Conservation (phyloP, 306 rosid species). For the Rosa multiflora region DNA sequence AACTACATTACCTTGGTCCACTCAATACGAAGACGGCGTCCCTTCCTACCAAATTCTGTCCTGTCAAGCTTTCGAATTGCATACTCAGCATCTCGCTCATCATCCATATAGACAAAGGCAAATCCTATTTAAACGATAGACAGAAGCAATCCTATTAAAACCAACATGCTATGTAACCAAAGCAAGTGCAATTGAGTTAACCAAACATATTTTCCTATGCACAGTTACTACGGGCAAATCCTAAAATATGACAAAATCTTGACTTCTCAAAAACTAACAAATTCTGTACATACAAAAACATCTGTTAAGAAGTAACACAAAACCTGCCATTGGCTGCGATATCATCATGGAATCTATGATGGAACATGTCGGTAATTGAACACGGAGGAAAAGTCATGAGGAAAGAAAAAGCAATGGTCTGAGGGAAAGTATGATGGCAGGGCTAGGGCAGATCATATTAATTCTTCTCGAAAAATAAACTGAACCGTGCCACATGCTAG, state of each 20-base stretch:
- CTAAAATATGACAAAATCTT: slow-evolving; percentile 25
- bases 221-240: slow-evolving; percentile 19
- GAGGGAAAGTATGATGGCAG: slow-evolving; percentile 76
- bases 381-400: slow-evolving; percentile 84
- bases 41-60: slow-evolving; percentile 84
- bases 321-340: slow-evolving; percentile 76
- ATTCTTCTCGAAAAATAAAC: slow-evolving; percentile 72
- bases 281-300: slow-evolving; percentile 29
- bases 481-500: slow-evolving; percentile 80
- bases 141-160: slow-evolving; percentile 53
- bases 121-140: slow-evolving; percentile 53
- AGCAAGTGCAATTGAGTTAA: slow-evolving; percentile 9
- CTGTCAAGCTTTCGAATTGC: slow-evolving; percentile 86
- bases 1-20: slow-evolving; percentile 65
- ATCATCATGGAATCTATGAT: slow-evolving; percentile 72
- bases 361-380: slow-evolving; percentile 88
- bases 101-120: slow-evolving; percentile 88
- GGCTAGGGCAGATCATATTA: slow-evolving; percentile 70
- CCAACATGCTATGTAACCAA: slow-evolving; percentile 34
- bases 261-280: slow-evolving; percentile 31
- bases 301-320: slow-evolving; percentile 64
- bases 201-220: slow-evolving; percentile 1
- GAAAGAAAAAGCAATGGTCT: slow-evolving; percentile 88
- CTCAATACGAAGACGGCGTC: slow-evolving; percentile 77
- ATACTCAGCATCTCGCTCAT: slow-evolving; percentile 80